phyloP scores from a whole-genome alignment of 331 rosid genomes.

The Phaseolus coccineus region DNA sequence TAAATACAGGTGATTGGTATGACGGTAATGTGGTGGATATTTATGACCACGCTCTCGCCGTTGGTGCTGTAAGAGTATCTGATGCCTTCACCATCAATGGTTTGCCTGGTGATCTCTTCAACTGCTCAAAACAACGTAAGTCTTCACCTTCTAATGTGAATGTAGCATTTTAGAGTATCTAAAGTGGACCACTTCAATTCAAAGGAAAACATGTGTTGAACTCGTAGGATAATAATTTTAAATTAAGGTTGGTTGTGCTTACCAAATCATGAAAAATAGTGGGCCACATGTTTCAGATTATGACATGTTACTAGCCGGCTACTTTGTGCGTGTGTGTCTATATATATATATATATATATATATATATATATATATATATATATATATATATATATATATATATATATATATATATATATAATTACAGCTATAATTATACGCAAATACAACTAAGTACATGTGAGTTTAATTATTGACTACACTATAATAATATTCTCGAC shows the following conservation, averaged over 20 bases:
- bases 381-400: too few species aligned
- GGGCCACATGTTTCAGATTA: not conserved
- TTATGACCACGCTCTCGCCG: slow-evolving; percentile 9
- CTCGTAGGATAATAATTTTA: not conserved
- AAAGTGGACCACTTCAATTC: not conserved
- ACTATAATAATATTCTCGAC: too few species aligned
- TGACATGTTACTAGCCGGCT: not conserved
- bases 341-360: too few species aligned
- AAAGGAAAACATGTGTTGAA: not conserved
- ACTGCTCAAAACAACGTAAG: slow-evolving; percentile 54
- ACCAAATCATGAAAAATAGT: not conserved
- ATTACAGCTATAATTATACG: too few species aligned
- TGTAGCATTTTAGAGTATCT: not conserved
- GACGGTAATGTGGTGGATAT: slow-evolving; percentile 46
- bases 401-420: too few species aligned
- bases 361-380: too few species aligned
- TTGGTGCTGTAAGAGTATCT: slow-evolving; percentile 43
- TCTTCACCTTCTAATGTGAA: not conserved
- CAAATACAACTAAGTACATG: not conserved
- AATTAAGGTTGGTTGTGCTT: not conserved
- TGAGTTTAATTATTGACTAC: not conserved
- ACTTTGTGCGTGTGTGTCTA: too few species aligned
- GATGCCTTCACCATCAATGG: slow-evolving; percentile 66
- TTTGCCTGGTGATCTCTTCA: slow-evolving; percentile 54
- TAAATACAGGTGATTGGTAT: slow-evolving; percentile 51